A percentile compares a stretch with the other conserved stretches of the same genome.
Conservation (phyloP, 306 rosid species). For the Datisca glomerata region DNA sequence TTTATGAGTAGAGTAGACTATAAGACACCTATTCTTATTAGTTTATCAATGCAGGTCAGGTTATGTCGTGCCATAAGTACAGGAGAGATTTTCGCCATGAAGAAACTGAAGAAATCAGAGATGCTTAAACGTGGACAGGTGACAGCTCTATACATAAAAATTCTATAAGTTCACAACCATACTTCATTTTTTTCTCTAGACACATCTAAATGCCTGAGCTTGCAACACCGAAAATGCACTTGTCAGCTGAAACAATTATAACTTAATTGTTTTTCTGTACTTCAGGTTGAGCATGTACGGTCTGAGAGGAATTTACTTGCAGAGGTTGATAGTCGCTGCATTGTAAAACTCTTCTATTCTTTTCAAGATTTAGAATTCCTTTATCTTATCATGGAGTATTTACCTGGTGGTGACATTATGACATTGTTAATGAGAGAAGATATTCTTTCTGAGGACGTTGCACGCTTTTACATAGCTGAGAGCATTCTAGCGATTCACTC, state of each 20-base stretch:
- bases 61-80: slow-evolving; percentile 75
- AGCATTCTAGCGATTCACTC: slow-evolving; percentile 92
- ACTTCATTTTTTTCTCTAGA: no score
- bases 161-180: no score
- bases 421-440: slow-evolving; percentile 98
- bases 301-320: slow-evolving; percentile 99
- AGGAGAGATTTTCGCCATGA: slow-evolving; percentile 88
- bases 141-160: no score
- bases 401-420: slow-evolving; percentile 99
- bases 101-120: slow-evolving; percentile 93
- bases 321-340: slow-evolving; percentile 99
- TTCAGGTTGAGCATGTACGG: slow-evolving; percentile 95
- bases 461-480: slow-evolving; percentile 94
- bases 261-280: slow-evolving; percentile 1
- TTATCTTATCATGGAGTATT: slow-evolving; percentile 97
- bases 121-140: slow-evolving; percentile 99
- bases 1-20: not conserved
- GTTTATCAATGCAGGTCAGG: slow-evolving; percentile 49
- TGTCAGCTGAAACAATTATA: no score
- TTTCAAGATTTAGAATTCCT: slow-evolving; percentile 95
- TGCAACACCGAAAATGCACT: no score
- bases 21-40: not conserved
- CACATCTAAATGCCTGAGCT: no score
- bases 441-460: slow-evolving; percentile 83
- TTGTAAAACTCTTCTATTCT: slow-evolving; percentile 87